Base-by-base conservation (phyloP, 331 rosid species). In the Malus hybrid region DNA sequence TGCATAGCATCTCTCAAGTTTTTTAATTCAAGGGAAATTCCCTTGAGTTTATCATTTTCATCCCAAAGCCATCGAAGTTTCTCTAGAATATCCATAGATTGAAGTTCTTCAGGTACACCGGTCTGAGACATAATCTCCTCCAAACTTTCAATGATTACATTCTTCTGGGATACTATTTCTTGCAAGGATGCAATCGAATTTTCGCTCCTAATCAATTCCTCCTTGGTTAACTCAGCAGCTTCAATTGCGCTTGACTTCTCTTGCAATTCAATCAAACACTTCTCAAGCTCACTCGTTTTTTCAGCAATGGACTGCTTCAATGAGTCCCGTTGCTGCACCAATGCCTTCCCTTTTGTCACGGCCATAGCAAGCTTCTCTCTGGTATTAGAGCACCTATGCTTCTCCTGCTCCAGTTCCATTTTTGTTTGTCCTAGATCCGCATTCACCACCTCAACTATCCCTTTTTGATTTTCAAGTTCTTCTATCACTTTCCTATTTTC, bases 311-410 rank as follows among this genome's bases (percentile, higher is more conserved):
- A 80, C 20, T 74, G 84, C 85, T 92, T 90, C 81, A 94, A 82
- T 5, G 86, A 84, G 85, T 92, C 96, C 79, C 97, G 88, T 83
- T 95, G 97, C 70, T 95, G 99, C 77, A 95, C 96, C 87, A 95
- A 77, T 5, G 93, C 98, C 87, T 95, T 95, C 63, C 99, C 99
- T 82, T 95, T 95, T 27, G 97, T 89, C 77, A 95, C 96, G 70
- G 98, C 99, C 90, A 92, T 89, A 72, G 89, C 77, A 72, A 95
- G 97, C 82, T 95, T 95, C 81, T 95, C 98, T 90, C 82, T 95
- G 60, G 90, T 88, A 85, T 82, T 90, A 83, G 79, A 73, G 71
- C 78, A 79, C 85, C 85, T 89, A 70, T 32, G 77, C 87, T 84
- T 95, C 84, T 95, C 97, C 81, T 90, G 96, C 90, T 92, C 97